Evolutionary conservation across 768 basidiomycete species (phyloP).

Genomic region (Lentinula guzmanii): DNA sequence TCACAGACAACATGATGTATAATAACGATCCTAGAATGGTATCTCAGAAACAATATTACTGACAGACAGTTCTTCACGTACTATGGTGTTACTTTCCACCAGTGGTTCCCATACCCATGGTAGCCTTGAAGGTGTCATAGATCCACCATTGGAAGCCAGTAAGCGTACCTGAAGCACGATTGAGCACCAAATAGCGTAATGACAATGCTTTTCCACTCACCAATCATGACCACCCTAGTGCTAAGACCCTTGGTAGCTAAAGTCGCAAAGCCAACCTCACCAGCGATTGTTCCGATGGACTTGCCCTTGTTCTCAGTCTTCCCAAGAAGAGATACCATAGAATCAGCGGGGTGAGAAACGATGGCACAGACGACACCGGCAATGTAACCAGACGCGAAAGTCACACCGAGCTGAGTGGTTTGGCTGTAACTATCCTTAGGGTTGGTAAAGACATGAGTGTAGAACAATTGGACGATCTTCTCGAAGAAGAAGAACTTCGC

Average conservation of each 20-base stretch:
- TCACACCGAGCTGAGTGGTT: constrained; percentile 82
- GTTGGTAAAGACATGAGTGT: constrained; percentile 77
- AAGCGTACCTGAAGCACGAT: constrained; percentile 23
- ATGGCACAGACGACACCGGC: constrained; percentile 94
- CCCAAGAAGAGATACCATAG: constrained; percentile 89
- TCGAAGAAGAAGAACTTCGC: constrained; percentile 98
- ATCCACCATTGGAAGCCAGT: constrained; percentile 90
- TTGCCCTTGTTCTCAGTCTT: constrained; percentile 86
- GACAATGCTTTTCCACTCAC: constrained; percentile 20
- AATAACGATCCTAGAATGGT: neutral
- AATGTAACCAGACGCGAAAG: constrained; percentile 87
- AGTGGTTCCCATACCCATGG: constrained; percentile 83
- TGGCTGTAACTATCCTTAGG: constrained; percentile 78
- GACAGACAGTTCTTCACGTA: neutral
- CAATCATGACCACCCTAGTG: constrained; percentile 84
- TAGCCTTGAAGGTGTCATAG: constrained; percentile 80
- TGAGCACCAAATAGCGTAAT: neutral
- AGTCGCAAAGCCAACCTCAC: constrained; percentile 57
- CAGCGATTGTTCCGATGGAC: constrained; percentile 60
- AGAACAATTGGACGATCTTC: constrained; percentile 81
- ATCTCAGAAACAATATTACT: neutral
- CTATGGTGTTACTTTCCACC: constrained; percentile 64
- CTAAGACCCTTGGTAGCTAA: constrained; percentile 85
- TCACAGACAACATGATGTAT: neutral
- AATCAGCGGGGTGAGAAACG: constrained; percentile 95